Evolutionary conservation across 176 grass and related monocot species (phyloP), one percentile per base, ranked within the genome.

Genomic region (Bonia amplexicaulis): DNA sequence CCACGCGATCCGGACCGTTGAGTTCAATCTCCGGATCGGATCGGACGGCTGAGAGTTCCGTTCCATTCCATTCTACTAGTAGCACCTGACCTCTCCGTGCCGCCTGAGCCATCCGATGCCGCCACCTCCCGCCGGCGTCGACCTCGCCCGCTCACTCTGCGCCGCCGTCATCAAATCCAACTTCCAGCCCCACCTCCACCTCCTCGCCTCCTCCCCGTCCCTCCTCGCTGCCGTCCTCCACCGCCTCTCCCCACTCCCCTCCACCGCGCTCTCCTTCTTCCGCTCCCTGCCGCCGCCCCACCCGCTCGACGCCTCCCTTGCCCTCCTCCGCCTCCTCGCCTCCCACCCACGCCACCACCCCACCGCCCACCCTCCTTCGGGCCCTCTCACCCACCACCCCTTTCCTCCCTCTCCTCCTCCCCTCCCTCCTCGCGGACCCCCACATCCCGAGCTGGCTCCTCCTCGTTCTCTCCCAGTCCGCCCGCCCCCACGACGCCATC

Each of bases 401-500:
- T 16, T 0, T 55, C 19, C 53, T 9, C 53, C 53, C 7, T 26
- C 68, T 89, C 22, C 4, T 87, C 31, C 85, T 83, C 69, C 85
- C 75, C 12, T 82, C 84, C 48, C 74, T 90, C 75, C 85, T 90
- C 80, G 49, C 42, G 9, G 66, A 63, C 60, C 80, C 75, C 40
- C 75, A 15, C 74, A 14, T 87, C 33, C 85, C 68, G 33, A 84
- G 85, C 85, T 87, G 85, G 75, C 89, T 91, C 60, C 60, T 90
- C 51, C 52, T 46, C 68, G 23, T 33, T 29, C 85, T 74, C 80
- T 72, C 85, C 41, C 67, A 61, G 5, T 87, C 80, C 35, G 17
- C 20, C 17, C 68, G 79, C 68, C 6, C 67, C 14, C 60, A 69
- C 39, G 74, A 90, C 19, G 89, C 80, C 40, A 9, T 90, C 31